phyloP scores from a whole-genome alignment of 306 rosid genomes.

The Vigna nakashimae region DNA sequence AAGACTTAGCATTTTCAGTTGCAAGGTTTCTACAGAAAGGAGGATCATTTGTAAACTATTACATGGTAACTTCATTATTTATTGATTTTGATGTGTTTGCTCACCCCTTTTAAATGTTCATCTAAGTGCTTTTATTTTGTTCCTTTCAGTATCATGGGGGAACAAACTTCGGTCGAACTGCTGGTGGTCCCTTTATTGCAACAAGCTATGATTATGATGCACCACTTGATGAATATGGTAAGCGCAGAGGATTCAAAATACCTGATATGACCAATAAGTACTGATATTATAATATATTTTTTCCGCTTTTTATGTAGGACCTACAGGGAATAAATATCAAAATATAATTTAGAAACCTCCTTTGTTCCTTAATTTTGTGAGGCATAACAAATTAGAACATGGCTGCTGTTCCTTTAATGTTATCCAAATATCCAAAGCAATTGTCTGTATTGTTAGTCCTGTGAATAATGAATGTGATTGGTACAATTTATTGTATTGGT shows the following conservation, averaged over 20 bases:
- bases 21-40: conserved; percentile 96
- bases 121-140: conserved; percentile 30
- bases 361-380: conserved; percentile 7
- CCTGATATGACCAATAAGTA: conserved; percentile 25
- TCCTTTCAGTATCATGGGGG: conserved; percentile 91
- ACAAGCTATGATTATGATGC: conserved; percentile 99
- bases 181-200: conserved; percentile 99
- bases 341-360: conserved; percentile 19
- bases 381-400: conserved; percentile 6
- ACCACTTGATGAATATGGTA: conserved; percentile 97
- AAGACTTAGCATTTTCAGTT: conserved; percentile 93
- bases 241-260: conserved; percentile 31
- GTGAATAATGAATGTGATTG: background rate
- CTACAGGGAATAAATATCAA: conserved; percentile 17
- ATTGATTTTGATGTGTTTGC: conserved; percentile 22
- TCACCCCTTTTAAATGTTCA: conserved; percentile 25
- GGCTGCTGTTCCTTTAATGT: background rate
- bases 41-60: conserved; percentile 89
- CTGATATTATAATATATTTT: background rate
- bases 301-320: conserved; percentile 12
- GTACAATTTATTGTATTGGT: background rate
- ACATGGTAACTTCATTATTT: conserved; percentile 70
- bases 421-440: background rate
- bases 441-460: conserved; percentile 6
- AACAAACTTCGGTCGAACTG: conserved; percentile 97